These are phyloP conservation scores for Furcasterigmium furcatum DNA, from an alignment of 2,329 filamentous ascomycete species.

Conservation along the genomic window DNA sequence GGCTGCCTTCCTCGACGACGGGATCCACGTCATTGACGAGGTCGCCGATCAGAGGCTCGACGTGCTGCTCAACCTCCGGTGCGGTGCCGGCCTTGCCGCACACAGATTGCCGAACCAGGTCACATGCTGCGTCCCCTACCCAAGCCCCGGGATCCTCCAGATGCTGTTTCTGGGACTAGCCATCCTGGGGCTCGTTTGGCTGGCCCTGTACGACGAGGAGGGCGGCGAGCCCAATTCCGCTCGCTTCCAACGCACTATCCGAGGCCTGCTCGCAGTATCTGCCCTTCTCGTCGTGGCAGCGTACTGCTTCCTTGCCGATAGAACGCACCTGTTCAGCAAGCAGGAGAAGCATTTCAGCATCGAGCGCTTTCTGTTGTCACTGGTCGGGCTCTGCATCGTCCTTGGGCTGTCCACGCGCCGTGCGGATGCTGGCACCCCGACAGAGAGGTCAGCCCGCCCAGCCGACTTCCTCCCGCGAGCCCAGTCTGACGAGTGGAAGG, in stretches of 20 bases:
- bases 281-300: constrained; percentile 15
- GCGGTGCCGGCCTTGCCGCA: constrained; percentile 36
- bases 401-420: constrained; percentile 2
- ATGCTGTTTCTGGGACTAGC: constrained; percentile 15
- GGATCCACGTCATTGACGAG: constrained; percentile 38
- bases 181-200: constrained; percentile 7
- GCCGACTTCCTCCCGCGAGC: constrained; percentile 39
- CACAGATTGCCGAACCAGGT: constrained; percentile 39
- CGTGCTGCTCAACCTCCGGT: constrained; percentile 50
- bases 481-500: constrained; percentile 64
- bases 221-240: constrained; percentile 19
- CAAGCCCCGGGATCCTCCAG: constrained; percentile 16
- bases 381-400: constrained; percentile 19
- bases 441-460: not conserved
- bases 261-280: constrained; percentile 23
- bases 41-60: constrained; percentile 41
- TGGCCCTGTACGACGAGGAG: constrained; percentile 6
- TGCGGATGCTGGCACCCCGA: not conserved
- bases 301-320: constrained; percentile 52
- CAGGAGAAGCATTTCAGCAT: constrained; percentile 39
- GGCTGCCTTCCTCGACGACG: constrained; percentile 39
- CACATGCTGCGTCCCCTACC: constrained; percentile 51
- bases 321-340: constrained; percentile 51
- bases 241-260: constrained; percentile 9
- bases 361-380: constrained; percentile 15